Evolutionary conservation across 495 filamentous ascomycete species (phyloP).

Genomic region (Penicillium maclennaniae): DNA sequence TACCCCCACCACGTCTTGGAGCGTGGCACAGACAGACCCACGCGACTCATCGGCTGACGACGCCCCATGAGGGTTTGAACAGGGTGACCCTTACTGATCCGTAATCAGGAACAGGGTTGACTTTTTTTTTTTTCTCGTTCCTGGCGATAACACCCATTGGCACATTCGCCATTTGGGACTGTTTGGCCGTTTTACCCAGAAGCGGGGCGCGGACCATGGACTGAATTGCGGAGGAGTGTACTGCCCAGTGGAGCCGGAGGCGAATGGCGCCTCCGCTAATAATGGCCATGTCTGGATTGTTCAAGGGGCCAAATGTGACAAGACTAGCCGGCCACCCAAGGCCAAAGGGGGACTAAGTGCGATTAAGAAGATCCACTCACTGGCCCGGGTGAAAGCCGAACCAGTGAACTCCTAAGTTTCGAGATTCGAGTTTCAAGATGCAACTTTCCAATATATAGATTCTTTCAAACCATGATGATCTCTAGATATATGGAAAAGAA

Average conservation of each 20-base stretch:
- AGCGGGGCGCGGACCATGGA: not conserved
- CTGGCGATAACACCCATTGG: not conserved
- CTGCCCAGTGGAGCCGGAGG: not conserved
- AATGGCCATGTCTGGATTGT: not conserved
- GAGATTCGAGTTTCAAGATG: not conserved
- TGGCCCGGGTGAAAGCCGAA: not conserved
- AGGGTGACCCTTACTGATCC: not conserved
- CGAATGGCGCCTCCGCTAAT: not conserved
- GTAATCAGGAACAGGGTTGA: not conserved
- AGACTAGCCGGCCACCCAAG: not conserved
- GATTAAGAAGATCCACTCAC: not conserved
- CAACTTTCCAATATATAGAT: not conserved
- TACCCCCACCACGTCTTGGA: not conserved
- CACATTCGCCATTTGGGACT: not conserved
- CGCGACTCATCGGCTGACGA: constrained; percentile 18
- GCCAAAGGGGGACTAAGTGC: not conserved
- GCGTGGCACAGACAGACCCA: constrained; percentile 19
- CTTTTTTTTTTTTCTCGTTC: not conserved
- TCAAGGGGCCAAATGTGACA: too few relatives aligned
- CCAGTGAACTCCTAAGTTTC: too few relatives aligned
- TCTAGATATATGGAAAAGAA: constrained; percentile 2
- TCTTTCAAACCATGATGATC: not conserved
- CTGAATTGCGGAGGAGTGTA: not conserved
- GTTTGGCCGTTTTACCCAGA: not conserved
- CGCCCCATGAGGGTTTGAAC: too few relatives aligned